phyloP scores from a whole-genome alignment of 208 protist genomes.

The Acanthamoeba sp. region DNA sequence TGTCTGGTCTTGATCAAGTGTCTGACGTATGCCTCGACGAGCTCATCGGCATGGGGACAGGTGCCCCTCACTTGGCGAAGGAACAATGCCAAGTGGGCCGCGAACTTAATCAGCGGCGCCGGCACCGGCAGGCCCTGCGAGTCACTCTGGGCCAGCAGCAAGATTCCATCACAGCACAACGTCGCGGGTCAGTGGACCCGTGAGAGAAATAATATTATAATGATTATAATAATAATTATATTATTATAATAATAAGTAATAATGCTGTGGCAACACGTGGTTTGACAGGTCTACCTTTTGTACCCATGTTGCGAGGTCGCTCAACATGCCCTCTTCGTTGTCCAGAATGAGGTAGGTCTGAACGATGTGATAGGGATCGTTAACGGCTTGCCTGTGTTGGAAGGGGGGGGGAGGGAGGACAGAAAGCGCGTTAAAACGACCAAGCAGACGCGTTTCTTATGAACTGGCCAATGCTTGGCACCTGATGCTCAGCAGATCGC shows the following conservation, averaged over 20 bases:
- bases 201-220: no score
- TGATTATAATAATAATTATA: no score
- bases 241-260: no score
- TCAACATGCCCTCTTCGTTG: background rate
- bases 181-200: no score
- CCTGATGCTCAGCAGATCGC: background rate
- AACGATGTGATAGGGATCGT: constrained; percentile 51
- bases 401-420: background rate
- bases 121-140: background rate
- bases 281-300: background rate
- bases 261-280: no score
- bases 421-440: background rate
- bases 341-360: constrained; percentile 33
- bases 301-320: background rate
- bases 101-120: background rate
- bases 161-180: no score
- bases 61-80: background rate
- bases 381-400: background rate
- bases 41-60: background rate
- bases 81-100: constrained; percentile 31
- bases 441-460: no score
- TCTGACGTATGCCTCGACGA: constrained; percentile 34
- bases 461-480: no score
- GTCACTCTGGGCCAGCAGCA: background rate
- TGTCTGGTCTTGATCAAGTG: constrained; percentile 49